These are phyloP conservation scores for Edaphochlamys debaryana DNA, from an alignment of 139 green algal species.

Conservation along the genomic window DNA sequence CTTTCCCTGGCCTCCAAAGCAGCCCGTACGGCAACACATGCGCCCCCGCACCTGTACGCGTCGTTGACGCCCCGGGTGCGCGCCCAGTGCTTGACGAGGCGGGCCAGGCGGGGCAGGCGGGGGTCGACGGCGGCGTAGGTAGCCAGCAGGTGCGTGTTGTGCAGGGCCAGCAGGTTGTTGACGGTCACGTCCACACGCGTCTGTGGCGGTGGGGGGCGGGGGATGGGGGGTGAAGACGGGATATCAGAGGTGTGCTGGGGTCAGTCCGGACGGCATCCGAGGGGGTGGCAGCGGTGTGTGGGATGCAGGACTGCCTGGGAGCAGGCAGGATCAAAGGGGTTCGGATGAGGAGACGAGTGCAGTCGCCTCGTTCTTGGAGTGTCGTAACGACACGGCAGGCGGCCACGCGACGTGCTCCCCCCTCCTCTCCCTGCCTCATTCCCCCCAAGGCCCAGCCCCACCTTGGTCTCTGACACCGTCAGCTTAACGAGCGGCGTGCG, in stretches of 20 bases:
- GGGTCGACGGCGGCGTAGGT: slow-evolving; percentile 84
- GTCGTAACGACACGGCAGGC: too few relatives aligned
- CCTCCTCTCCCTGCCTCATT: too few relatives aligned
- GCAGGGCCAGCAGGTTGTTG: slow-evolving; percentile 91
- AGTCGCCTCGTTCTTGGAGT: too few relatives aligned
- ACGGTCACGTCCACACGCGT: slow-evolving; percentile 81
- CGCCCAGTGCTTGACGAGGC: slow-evolving; percentile 95
- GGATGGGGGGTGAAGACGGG: background rate
- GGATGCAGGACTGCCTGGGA: too few relatives aligned
- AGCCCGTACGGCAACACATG: too few relatives aligned
- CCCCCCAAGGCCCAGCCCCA: background rate
- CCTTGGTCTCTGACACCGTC: slow-evolving; percentile 26
- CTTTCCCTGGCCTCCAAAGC: too few relatives aligned
- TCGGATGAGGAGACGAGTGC: background rate
- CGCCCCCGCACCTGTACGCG: slow-evolving; percentile 67
- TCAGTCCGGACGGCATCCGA: too few relatives aligned
- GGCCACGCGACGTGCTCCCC: too few relatives aligned
- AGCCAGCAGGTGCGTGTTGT: slow-evolving; percentile 88
- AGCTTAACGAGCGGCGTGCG: slow-evolving; percentile 92
- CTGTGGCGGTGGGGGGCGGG: slow-evolving; percentile 47
- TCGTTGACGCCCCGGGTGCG: slow-evolving; percentile 88
- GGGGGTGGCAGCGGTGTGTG: too few relatives aligned
- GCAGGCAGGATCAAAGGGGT: too few relatives aligned
- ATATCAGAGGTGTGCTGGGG: too few relatives aligned
- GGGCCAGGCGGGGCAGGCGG: slow-evolving; percentile 79